phyloP scores from a whole-genome alignment of 805 yeast species.

The Wickerhamomyces bisporus region DNA sequence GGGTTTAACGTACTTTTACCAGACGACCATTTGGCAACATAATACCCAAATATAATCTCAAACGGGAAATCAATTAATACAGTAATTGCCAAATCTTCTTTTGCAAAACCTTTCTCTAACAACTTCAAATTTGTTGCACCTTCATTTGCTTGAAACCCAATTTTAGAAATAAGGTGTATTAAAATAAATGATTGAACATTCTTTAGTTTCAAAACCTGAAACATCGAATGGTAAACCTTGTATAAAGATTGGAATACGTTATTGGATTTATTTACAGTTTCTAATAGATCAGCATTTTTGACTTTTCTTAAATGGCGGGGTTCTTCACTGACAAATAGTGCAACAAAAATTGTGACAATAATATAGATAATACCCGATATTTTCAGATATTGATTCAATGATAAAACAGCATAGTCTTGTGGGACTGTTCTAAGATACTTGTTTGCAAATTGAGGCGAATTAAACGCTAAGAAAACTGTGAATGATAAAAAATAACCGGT shows the following conservation, averaged over 20 bases:
- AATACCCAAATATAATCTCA: constrained; percentile 91
- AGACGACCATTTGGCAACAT: constrained; percentile 91
- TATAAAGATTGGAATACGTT: constrained; percentile 29
- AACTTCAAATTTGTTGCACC: constrained; percentile 91
- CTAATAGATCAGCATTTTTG: constrained; percentile 27
- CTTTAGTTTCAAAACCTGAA: constrained; percentile 58
- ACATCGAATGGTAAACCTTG: constrained; percentile 61
- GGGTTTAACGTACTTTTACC: constrained; percentile 75
- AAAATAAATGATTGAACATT: constrained; percentile 70
- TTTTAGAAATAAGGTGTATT: constrained; percentile 73
- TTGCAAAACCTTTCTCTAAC: constrained; percentile 84
- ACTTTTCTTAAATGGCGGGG: constrained; percentile 41
- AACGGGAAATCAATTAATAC: constrained; percentile 94
- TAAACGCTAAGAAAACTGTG: constrained; percentile 85
- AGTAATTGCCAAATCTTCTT: constrained; percentile 89
- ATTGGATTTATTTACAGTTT: constrained; percentile 18
- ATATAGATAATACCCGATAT: constrained; percentile 76
- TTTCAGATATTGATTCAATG: constrained; percentile 68
- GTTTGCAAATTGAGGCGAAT: constrained; percentile 90
- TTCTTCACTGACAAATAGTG: constrained; percentile 63
- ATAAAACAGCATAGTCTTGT: constrained; percentile 55
- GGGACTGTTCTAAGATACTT: constrained; percentile 68
- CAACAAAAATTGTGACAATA: constrained; percentile 56
- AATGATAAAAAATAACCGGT: constrained; percentile 89
- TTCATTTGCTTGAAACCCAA: constrained; percentile 95